Conservation (phyloP, 257 asterid genomes). For the Fraxinus anomala region DNA sequence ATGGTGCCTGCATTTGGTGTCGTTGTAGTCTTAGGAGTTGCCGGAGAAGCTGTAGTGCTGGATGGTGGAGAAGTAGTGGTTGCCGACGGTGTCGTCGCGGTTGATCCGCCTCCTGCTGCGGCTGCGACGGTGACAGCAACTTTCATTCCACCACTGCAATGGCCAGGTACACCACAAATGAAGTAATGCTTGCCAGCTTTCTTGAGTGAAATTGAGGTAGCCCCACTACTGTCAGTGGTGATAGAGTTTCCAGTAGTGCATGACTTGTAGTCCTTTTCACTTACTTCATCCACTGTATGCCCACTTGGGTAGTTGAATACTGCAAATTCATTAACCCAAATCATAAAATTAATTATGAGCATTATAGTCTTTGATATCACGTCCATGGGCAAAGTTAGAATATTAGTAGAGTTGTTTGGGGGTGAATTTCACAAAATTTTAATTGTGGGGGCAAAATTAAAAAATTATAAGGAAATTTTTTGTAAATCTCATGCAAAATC, state of each 20-base stretch:
- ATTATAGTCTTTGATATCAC: no score
- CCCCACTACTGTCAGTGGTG: constrained; percentile 72
- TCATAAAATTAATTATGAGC: background rate
- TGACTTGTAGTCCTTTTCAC: constrained; percentile 47
- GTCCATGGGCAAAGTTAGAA: no score
- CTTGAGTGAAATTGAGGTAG: constrained; percentile 62
- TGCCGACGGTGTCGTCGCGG: constrained; percentile 22
- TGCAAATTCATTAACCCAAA: constrained; percentile 27
- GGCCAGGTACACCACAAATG: constrained; percentile 64
- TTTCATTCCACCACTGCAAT: constrained; percentile 74
- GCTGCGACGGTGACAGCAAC: constrained; percentile 48
- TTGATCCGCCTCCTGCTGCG: constrained; percentile 20
- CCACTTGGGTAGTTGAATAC: constrained; percentile 74
- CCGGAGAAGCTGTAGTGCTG: constrained; percentile 21
- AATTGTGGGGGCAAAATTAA: no score
- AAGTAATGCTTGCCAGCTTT: constrained; percentile 61
- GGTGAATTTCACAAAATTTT: no score
- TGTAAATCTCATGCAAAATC: no score
- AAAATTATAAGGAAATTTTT: no score
- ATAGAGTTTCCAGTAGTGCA: constrained; percentile 69
- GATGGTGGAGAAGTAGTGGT: constrained; percentile 22
- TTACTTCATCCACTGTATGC: constrained; percentile 81
- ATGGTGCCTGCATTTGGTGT: constrained; percentile 25
- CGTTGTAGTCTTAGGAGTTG: constrained; percentile 24
- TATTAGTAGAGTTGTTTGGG: no score